Base-by-base conservation (phyloP, 2,329 filamentous ascomycete species). In the Monosporascus sp. region DNA sequence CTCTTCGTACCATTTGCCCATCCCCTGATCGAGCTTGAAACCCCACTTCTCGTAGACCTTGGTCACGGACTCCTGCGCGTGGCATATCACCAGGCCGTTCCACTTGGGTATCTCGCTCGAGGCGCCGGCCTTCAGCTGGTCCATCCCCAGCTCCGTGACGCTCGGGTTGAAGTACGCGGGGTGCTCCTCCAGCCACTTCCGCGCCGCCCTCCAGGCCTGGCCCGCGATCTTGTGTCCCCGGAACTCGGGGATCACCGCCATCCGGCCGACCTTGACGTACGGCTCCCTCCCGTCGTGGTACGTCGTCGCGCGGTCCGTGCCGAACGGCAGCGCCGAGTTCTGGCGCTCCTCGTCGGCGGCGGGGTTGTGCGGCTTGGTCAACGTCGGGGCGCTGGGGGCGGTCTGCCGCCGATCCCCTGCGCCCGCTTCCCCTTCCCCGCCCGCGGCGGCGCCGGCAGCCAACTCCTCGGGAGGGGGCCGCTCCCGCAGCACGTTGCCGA, bases 1-100 rank as follows among this genome's bases (percentile, higher is more conserved):
- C 65, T 94, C 91, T 69, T 97, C 91, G 57, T 79, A 77, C 91
- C 91, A 97, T 34, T 69, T 78, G 1, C 90, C 89, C 81, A 93
- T 83, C 9, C 72, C 76, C 64, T 88, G 79, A 70, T 97, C 91
- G 9, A 82, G 75, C 57, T 76, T 72, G 69, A 96, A 97, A 0
- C 91, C 91, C 70, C 86, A 81, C 64, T 77, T 81, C 64, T 74
- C 72, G 84, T 91, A 97, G 60, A 86, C 75, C 27, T 71, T 72
- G 59, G 84, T 77, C 16, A 88, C 83, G 34, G 75, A 69, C 52
- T 80, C 78, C 73, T 96, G 91, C 3, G 91, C 88, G 74, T 97
- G 92, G 24, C 88, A 81, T 65, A 91, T 85, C 7, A 92, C 76
- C 44, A 95, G 75, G 0, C 92, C 91, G 20, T 81, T 79, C 88